Evolutionary conservation across 2,329 filamentous ascomycete species (phyloP).

Genomic region (Penicillium occitanis): DNA sequence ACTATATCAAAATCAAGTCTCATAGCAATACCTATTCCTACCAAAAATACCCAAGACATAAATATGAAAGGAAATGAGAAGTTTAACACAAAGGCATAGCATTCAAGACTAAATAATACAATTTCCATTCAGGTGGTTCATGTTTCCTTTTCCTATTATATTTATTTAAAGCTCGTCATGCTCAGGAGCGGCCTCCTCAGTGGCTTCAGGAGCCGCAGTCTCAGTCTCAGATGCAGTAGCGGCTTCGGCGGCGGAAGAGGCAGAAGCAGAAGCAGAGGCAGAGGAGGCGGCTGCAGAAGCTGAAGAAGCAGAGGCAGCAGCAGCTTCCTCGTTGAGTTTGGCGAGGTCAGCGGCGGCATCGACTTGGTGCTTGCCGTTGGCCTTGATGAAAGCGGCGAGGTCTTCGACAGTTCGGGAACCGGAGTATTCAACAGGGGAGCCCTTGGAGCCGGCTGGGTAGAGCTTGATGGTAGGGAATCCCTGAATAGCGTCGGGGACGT

Average conservation of each 20-base stretch:
- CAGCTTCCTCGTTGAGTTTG: conserved; percentile 52
- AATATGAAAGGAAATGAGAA: neutral
- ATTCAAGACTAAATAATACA: conserved; percentile 12
- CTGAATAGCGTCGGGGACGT: conserved; percentile 93
- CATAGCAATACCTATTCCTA: conserved; percentile 1
- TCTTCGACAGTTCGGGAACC: conserved; percentile 89
- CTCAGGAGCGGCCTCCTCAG: conserved; percentile 24
- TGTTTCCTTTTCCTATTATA: neutral
- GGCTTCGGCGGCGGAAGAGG: conserved; percentile 22
- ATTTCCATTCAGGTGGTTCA: conserved; percentile 4
- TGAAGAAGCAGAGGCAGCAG: conserved; percentile 27
- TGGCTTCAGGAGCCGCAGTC: conserved; percentile 22
- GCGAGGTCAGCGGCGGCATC: conserved; percentile 60
- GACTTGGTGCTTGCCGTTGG: conserved; percentile 88
- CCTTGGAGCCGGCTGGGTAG: conserved; percentile 87
- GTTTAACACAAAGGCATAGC: neutral
- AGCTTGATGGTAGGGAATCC: conserved; percentile 99
- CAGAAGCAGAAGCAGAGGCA: conserved; percentile 21
- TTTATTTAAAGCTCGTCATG: conserved; percentile 43
- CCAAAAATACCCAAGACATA: neutral
- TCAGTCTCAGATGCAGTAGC: conserved; percentile 29
- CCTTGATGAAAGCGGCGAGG: conserved; percentile 85
- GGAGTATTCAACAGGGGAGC: conserved; percentile 77
- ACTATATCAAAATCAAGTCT: neutral
- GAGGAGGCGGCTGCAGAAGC: conserved; percentile 25